phyloP scores from a whole-genome alignment of 1,139 yeast species.

The Geotrichum reessii region DNA sequence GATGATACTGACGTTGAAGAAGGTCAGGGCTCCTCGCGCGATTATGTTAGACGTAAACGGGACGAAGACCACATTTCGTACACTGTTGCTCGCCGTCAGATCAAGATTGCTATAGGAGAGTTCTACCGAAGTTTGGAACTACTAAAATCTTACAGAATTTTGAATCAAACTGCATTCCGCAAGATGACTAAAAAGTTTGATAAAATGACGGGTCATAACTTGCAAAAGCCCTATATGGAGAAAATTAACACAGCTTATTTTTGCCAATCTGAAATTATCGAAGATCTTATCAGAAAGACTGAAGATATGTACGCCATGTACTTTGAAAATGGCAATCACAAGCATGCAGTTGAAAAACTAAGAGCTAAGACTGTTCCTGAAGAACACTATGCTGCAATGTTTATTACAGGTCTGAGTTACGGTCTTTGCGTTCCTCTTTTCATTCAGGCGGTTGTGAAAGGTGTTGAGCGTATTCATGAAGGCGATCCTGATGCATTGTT shows the following conservation, averaged over 20 bases:
- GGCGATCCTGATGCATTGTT: slow-evolving; percentile 36
- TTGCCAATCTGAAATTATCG: slow-evolving; percentile 59
- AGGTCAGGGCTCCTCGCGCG: slow-evolving; percentile 5
- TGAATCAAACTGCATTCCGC: slow-evolving; percentile 83
- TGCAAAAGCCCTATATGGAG: slow-evolving; percentile 53
- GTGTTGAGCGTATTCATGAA: slow-evolving; percentile 35
- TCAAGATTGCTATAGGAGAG: slow-evolving; percentile 73
- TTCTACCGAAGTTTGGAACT: slow-evolving; percentile 75
- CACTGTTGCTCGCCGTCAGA: slow-evolving; percentile 63
- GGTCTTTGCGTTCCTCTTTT: slow-evolving; percentile 70
- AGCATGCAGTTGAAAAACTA: slow-evolving; percentile 67
- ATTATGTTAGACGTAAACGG: slow-evolving; percentile 18
- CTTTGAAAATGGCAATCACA: slow-evolving; percentile 69
- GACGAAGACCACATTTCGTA: slow-evolving; percentile 40
- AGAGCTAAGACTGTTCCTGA: slow-evolving; percentile 45
- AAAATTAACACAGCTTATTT: slow-evolving; percentile 53
- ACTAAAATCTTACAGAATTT: slow-evolving; percentile 64
- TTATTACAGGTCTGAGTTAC: slow-evolving; percentile 49
- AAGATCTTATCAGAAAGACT: slow-evolving; percentile 53
- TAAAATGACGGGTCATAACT: slow-evolving; percentile 52
- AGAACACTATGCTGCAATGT: slow-evolving; percentile 33
- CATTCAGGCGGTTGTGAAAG: slow-evolving; percentile 47
- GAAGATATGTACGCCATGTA: slow-evolving; percentile 64
- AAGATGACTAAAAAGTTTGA: slow-evolving; percentile 88
- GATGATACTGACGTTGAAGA: not conserved